Base-by-base conservation (phyloP, 2,329 filamentous ascomycete genomes). In the Xylaria sp. region DNA sequence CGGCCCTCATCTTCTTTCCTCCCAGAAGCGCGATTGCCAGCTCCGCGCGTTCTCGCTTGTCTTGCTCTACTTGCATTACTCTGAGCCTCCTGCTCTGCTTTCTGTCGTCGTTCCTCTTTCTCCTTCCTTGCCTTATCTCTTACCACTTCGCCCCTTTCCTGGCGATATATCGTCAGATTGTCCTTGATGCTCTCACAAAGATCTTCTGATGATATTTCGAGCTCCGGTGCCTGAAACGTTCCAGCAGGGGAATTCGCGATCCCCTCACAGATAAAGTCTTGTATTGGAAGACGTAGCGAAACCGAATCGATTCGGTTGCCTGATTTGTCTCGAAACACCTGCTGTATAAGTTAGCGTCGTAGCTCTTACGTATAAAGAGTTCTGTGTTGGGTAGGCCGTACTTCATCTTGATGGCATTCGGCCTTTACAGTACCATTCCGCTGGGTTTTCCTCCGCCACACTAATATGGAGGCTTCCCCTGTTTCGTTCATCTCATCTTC, bases 251-350 rank as follows among this genome's bases (percentile, higher is more conserved):
- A 57, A 46, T 28, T 17, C 10, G n/a, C 13, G 6, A 58, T 42
- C 13, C 36, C 38, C n/a, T 31, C 26, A 11, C 59, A 63, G 6
- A 67, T 31, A 17, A 67, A 63, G 17, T 67, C 65, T n/a, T 58
- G 44, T 4, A 67, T 6, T 4, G 38, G 38, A 26, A 63, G 48
- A 11, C 40, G 54, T 28, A 67, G 48, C 3, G 48, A 59, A 10
- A 31, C 46, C 1, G 26, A 38, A 3, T 33, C 38, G 1, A 67
- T 3, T 13, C 59, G 13, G 13, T 44, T 36, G 20, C 59, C 59
- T 1, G 40, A 5, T 13, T 40, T 49, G 6, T 59, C 65, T 42
- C 65, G 65, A 15, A 67, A 67, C 40, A 59, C 28, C 65, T 67
- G 17, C 33, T 4, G 6, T 6, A 1, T 26, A 44, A 10, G 20